These are phyloP conservation scores for Coniella lustricola DNA, from an alignment of 2,329 filamentous ascomycete species.

Conservation along the genomic window DNA sequence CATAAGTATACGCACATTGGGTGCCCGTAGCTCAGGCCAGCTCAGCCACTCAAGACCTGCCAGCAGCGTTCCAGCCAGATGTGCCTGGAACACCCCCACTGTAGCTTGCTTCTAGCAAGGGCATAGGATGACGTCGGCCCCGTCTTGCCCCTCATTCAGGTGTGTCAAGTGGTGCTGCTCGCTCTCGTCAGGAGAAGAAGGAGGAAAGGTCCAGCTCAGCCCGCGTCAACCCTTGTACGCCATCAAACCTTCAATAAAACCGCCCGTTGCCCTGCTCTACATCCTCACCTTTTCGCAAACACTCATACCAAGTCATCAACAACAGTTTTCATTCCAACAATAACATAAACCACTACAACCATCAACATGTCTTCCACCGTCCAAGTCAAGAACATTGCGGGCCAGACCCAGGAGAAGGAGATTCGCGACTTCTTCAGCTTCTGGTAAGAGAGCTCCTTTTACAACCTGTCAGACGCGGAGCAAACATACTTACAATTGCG, in stretches of 20 bases:
- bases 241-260: too few species aligned
- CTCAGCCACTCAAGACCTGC: not conserved
- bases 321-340: not conserved
- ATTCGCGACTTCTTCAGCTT: constrained; percentile 97
- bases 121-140: constrained; percentile 16
- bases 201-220: not conserved
- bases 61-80: not conserved
- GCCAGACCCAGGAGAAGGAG: constrained; percentile 78
- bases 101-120: constrained; percentile 6
- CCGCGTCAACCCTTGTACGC: too few species aligned
- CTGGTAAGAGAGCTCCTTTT: constrained; percentile 53
- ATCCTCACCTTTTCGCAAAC: too few species aligned
- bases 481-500: not conserved
- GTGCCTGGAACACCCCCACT: constrained; percentile 3
- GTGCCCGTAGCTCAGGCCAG: not conserved
- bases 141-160: constrained; percentile 4
- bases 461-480: not conserved
- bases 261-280: too few species aligned
- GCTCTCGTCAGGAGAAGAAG: not conserved
- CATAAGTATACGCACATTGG: too few species aligned
- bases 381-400: constrained; percentile 82
- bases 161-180: not conserved
- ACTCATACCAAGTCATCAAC: too few species aligned
- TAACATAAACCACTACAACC: not conserved
- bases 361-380: constrained; percentile 59